Conservation (phyloP, 257 asterid species). For the Eucommia ulmoides region DNA sequence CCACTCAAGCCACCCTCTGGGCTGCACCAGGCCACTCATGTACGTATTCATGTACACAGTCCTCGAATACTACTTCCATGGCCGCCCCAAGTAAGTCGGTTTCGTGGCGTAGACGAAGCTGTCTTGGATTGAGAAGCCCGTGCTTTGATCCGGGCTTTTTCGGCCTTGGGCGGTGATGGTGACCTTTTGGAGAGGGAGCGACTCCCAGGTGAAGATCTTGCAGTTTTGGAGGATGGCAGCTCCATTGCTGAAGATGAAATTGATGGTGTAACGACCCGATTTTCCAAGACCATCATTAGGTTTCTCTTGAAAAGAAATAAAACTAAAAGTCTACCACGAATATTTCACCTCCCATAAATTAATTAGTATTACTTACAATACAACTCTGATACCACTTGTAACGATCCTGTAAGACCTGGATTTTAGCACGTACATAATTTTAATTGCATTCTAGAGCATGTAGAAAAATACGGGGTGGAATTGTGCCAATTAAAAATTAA, state of each 20-base stretch:
- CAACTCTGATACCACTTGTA: too few species aligned
- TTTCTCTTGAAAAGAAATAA: too few species aligned
- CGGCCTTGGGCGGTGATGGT: background rate
- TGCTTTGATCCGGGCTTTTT: background rate
- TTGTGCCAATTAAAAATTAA: too few species aligned
- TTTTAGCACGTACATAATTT: too few species aligned
- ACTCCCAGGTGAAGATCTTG: background rate
- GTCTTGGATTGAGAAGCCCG: background rate
- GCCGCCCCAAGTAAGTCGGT: background rate
- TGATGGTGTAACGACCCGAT: too few species aligned
- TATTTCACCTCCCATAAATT: too few species aligned
- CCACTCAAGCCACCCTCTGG: background rate
- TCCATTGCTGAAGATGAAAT: background rate
- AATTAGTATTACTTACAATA: too few species aligned
- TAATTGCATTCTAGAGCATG: too few species aligned
- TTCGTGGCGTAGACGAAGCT: background rate
- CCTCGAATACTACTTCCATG: background rate
- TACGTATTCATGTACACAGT: background rate
- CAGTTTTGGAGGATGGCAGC: background rate
- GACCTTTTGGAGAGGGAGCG: background rate
- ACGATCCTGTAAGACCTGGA: too few species aligned
- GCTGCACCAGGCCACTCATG: background rate
- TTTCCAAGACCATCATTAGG: too few species aligned
- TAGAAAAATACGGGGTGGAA: too few species aligned
- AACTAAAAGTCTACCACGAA: too few species aligned